Evolutionary conservation across 1,139 yeast genomes (phyloP).

Genomic region (Suhomyces coccinellae): DNA sequence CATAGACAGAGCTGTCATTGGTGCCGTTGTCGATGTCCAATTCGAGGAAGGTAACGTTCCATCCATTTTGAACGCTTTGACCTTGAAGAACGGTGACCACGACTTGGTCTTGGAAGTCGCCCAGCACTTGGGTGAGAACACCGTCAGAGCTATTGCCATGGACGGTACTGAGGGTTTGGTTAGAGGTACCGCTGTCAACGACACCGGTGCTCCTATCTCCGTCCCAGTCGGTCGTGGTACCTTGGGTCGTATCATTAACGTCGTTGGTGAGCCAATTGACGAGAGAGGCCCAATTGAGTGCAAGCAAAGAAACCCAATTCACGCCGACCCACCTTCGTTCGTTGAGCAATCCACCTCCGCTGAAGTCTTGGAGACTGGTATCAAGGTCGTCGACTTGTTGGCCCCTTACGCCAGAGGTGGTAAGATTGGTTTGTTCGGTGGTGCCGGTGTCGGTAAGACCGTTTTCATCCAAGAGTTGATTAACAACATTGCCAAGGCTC

Average conservation of each 20-base stretch:
- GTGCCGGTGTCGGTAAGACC: conserved; percentile 99
- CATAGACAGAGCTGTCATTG: conserved; percentile 83
- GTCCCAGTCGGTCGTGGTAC: conserved; percentile 99
- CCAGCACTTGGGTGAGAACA: conserved; percentile 99
- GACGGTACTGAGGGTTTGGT: conserved; percentile 99
- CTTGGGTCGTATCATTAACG: conserved; percentile 97
- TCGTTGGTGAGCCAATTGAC: conserved; percentile 99
- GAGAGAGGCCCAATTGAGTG: conserved; percentile 98
- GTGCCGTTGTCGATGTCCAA: conserved; percentile 99
- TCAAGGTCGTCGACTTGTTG: conserved; percentile 97
- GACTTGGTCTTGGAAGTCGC: conserved; percentile 94
- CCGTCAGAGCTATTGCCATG: conserved; percentile 99
- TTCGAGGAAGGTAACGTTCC: conserved; percentile 97
- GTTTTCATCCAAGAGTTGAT: conserved; percentile 99
- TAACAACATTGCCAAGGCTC: conserved; percentile 99
- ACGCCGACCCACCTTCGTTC: conserved; percentile 95
- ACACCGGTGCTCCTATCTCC: conserved; percentile 98
- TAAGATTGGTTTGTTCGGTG: conserved; percentile 99
- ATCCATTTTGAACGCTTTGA: conserved; percentile 95
- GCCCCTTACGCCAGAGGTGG: conserved; percentile 99
- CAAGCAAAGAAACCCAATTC: conserved; percentile 94
- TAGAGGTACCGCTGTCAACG: conserved; percentile 89
- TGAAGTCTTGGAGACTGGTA: conserved; percentile 99
- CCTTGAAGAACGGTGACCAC: conserved; percentile 69
- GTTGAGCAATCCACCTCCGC: conserved; percentile 97